Conservation (phyloP, 306 rosid genomes). For the Amphicarpaea edgeworthii region DNA sequence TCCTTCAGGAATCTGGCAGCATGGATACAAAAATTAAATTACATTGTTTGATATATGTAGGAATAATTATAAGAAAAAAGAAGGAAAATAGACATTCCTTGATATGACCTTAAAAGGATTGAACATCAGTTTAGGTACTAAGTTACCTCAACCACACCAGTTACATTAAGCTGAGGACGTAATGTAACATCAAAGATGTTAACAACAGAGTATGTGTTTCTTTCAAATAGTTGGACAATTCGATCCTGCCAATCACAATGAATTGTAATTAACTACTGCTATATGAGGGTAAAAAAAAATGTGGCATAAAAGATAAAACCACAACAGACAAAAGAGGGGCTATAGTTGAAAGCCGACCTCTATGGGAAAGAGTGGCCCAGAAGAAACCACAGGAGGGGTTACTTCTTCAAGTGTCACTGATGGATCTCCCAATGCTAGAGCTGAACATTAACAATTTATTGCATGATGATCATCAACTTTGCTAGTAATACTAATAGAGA, state of each 20-base stretch:
- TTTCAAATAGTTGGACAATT: slow-evolving; percentile 84
- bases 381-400: slow-evolving; percentile 71
- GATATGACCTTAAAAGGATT: no score
- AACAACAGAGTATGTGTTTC: slow-evolving; percentile 89
- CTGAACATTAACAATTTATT: slow-evolving; percentile 59
- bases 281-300: slow-evolving; percentile 12
- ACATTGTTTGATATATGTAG: slow-evolving; percentile 15
- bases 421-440: slow-evolving; percentile 90
- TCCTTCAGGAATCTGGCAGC: slow-evolving; percentile 92
- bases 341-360: slow-evolving; percentile 62
- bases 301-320: slow-evolving; percentile 13
- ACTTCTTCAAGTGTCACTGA: slow-evolving; percentile 82
- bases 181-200: slow-evolving; percentile 92
- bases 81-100: no score
- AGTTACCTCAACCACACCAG: slow-evolving; percentile 92
- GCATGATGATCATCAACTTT: slow-evolving; percentile 46
- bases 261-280: slow-evolving; percentile 23
- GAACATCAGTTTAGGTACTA: slow-evolving; percentile 7
- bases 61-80: no score
- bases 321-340: slow-evolving; percentile 29
- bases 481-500: slow-evolving; percentile 19
- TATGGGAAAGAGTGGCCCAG: slow-evolving; percentile 84
- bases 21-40: slow-evolving; percentile 29
- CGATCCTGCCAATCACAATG: slow-evolving; percentile 70
- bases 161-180: slow-evolving; percentile 93